Evolutionary conservation across 2,329 filamentous ascomycete genomes (phyloP), one percentile per base, ranked within the genome.

Genomic region (Sclerotinia borealis): DNA sequence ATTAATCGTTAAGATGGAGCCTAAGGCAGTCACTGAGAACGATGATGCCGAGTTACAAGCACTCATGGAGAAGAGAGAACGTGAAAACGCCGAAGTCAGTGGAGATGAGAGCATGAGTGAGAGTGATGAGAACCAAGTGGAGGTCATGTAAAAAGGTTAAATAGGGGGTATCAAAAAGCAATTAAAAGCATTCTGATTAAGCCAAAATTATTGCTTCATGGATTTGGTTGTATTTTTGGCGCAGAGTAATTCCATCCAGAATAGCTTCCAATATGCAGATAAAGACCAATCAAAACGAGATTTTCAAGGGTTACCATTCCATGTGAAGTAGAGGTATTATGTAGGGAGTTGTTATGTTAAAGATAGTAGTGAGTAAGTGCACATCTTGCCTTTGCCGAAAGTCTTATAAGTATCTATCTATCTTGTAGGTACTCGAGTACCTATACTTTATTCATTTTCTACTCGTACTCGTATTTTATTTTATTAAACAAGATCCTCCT

Each of bases 51-150:
- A 97, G 79, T 83, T 99, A 69, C 92, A 97, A 77, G 95, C 93
- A 59, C 85, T 99, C 69, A 99, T 99, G 95, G 95, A 98, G 84
- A 97, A 98, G 88, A 88, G 91, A 70, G 95, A 96, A 82, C 89
- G 92, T 69, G 93, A 98, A 85, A 99, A 99, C 79, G 91, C 92
- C 76, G 92, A 99, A 77, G 92, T 99, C 74, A 96, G 92, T 77
- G 95, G 95, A 74, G 96, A 99, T 76, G 95, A 99, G 83, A 95
- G 93, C 76, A 84, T 92, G 77, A 96, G 91, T 75, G 93, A 96
- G 79, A 96, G 92, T 75, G 95, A 98, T 75, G 95, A 97, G 76
- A 92, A 91, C 75, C 84, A 87, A 68, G 85, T 86, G 41, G 83
- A 80, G 71, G 78, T 79, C 36, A 76, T 80, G 70, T 81, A 77